Percentiles rank a stretch among this genome's conserved stretches.
Conservation (phyloP, 116 monocot species). For the Iris pallida region DNA sequence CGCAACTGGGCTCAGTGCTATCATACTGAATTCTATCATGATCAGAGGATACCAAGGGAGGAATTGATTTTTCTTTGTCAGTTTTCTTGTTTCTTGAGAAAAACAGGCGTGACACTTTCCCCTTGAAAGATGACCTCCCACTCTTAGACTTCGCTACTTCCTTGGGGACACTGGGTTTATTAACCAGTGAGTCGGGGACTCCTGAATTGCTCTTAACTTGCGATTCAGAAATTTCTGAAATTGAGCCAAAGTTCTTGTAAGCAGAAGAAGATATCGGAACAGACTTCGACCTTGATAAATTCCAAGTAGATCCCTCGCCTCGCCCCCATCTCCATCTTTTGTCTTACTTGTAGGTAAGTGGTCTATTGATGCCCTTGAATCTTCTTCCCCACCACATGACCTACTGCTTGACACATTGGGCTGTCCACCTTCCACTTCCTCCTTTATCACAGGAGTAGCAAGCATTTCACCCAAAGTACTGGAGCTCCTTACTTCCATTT, state of each 20-base stretch:
- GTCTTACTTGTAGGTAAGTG: constrained; percentile 25
- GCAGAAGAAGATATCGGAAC: constrained; percentile 52
- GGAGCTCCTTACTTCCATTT: constrained; percentile 50
- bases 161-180: constrained; percentile 22
- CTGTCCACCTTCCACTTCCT: constrained; percentile 20
- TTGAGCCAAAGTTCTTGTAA: constrained; percentile 36
- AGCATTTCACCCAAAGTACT: constrained; percentile 96
- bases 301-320: constrained; percentile 21
- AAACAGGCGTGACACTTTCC: constrained; percentile 45
- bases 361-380: constrained; percentile 18
- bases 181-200: not conserved
- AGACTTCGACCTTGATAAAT: constrained; percentile 68
- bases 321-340: constrained; percentile 13
- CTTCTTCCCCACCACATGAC: constrained; percentile 39
- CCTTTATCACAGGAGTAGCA: constrained; percentile 47
- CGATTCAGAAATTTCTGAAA: constrained; percentile 17
- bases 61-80: constrained; percentile 17
- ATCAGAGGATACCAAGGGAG: constrained; percentile 3
- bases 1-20: constrained; percentile 1
- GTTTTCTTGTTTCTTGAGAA: constrained; percentile 31
- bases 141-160: constrained; percentile 31
- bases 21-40: not conserved
- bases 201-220: too few species aligned
- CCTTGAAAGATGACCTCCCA: constrained; percentile 41
- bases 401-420: constrained; percentile 19